Evolutionary conservation across 768 basidiomycete genomes (phyloP).

Genomic region (Collybia mongolica): DNA sequence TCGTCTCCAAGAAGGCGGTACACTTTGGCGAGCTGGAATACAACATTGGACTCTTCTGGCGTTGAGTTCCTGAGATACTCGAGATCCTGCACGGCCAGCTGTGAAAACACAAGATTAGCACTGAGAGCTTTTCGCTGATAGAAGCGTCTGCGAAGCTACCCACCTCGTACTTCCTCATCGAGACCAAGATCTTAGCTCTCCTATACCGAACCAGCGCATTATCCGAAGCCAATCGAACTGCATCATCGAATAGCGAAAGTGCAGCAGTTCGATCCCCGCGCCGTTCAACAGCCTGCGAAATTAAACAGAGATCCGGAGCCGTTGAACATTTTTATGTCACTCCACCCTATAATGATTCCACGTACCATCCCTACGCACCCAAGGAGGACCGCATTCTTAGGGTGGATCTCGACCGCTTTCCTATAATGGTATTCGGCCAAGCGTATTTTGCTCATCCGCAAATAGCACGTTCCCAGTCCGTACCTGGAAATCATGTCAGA

Average conservation of each 20-base stretch:
- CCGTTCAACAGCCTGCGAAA: constrained; percentile 80
- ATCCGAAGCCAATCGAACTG: constrained; percentile 75
- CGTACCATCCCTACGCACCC: constrained; percentile 96
- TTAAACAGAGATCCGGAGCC: constrained; percentile 23
- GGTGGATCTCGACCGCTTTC: constrained; percentile 89
- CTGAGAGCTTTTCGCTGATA: background rate
- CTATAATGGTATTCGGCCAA: constrained; percentile 97
- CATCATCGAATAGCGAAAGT: constrained; percentile 77
- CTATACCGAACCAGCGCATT: constrained; percentile 95
- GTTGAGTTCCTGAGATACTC: constrained; percentile 77
- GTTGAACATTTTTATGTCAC: constrained; percentile 16
- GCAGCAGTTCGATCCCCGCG: constrained; percentile 77
- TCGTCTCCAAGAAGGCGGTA: constrained; percentile 82
- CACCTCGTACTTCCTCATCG: constrained; percentile 81
- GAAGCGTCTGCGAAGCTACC: constrained; percentile 24
- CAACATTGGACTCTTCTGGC: constrained; percentile 95
- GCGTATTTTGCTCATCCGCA: constrained; percentile 89
- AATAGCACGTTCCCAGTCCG: constrained; percentile 96
- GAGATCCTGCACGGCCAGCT: constrained; percentile 83
- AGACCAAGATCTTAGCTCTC: constrained; percentile 87
- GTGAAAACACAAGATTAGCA: constrained; percentile 23
- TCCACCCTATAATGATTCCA: constrained; percentile 24
- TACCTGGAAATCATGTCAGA: constrained; percentile 65
- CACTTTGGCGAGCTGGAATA: constrained; percentile 92
- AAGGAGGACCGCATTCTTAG: constrained; percentile 91